Percentiles rank a stretch among this genome's conserved stretches.
Conservation (phyloP, 331 rosid genomes). For the Prunus yedoensis region DNA sequence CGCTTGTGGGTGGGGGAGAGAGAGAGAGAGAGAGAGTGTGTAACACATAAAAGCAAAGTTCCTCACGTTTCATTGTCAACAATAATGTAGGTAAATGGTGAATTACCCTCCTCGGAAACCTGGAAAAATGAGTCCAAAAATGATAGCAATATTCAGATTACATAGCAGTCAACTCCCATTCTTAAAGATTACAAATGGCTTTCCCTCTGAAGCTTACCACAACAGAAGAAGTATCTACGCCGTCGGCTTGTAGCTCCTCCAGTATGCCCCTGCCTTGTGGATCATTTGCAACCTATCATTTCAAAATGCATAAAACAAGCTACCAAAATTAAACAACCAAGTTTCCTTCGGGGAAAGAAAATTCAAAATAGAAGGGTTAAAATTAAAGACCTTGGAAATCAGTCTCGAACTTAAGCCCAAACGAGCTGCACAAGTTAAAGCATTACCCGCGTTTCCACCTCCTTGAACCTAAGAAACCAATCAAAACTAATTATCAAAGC, state of each 20-base stretch:
- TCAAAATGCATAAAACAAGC: conserved; percentile 17
- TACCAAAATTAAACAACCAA: background rate
- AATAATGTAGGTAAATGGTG: conserved; percentile 79
- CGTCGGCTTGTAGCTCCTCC: conserved; percentile 72
- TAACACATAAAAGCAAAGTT: background rate
- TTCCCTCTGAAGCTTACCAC: conserved; percentile 47
- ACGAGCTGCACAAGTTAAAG: conserved; percentile 80
- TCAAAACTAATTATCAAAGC: background rate
- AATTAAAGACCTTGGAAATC: conserved; percentile 61
- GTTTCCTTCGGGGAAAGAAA: background rate
- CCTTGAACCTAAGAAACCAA: conserved; percentile 67
- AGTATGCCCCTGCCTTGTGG: conserved; percentile 62
- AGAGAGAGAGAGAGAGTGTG: conserved; percentile 14
- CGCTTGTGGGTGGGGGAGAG: background rate
- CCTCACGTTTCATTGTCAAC: conserved; percentile 50
- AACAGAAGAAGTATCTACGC: conserved; percentile 70
- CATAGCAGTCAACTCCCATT: background rate
- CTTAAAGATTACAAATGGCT: conserved; percentile 12
- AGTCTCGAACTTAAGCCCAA: conserved; percentile 74
- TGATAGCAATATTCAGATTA: background rate
- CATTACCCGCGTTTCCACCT: conserved; percentile 83
- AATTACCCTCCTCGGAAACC: conserved; percentile 75
- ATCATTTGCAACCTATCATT: conserved; percentile 75
- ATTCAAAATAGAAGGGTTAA: background rate
- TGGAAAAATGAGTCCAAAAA: conserved; percentile 36